Evolutionary conservation across 1,284 basidiomycete genomes (phyloP).

Genomic region (Irpex sp.): DNA sequence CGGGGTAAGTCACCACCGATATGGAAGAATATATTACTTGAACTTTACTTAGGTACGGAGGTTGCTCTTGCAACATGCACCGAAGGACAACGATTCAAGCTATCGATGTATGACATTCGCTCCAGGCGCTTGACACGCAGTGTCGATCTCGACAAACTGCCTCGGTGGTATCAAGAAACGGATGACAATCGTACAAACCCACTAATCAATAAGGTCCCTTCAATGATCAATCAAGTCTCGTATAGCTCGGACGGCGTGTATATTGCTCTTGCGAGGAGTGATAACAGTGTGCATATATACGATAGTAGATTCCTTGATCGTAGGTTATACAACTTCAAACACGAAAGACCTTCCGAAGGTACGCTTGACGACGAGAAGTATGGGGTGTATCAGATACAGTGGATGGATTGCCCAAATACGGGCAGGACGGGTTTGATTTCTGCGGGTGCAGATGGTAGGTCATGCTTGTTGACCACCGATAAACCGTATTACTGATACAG

Average conservation of each 20-base stretch:
- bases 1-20: slow-evolving; percentile 32
- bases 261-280: slow-evolving; percentile 55
- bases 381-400: slow-evolving; percentile 53
- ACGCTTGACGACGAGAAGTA: slow-evolving; percentile 26
- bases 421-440: slow-evolving; percentile 46
- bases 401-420: slow-evolving; percentile 44
- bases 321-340: slow-evolving; percentile 44
- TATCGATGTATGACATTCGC: slow-evolving; percentile 7
- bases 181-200: slow-evolving; percentile 24
- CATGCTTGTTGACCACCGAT: neutral
- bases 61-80: slow-evolving; percentile 11
- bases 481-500: slow-evolving; percentile 5
- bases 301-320: slow-evolving; percentile 51
- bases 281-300: slow-evolving; percentile 59
- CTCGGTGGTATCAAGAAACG: slow-evolving; percentile 21
- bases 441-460: slow-evolving; percentile 60
- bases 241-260: slow-evolving; percentile 62
- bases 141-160: neutral
- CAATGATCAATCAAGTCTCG: slow-evolving; percentile 36
- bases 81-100: neutral
- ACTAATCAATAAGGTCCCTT: slow-evolving; percentile 15
- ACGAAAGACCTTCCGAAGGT: slow-evolving; percentile 30
- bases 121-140: neutral
- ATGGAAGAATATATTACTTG: neutral
- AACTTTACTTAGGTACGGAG: slow-evolving; percentile 5